phyloP scores from a whole-genome alignment of 2,329 filamentous ascomycete genomes.

The Fulvia fulva region DNA sequence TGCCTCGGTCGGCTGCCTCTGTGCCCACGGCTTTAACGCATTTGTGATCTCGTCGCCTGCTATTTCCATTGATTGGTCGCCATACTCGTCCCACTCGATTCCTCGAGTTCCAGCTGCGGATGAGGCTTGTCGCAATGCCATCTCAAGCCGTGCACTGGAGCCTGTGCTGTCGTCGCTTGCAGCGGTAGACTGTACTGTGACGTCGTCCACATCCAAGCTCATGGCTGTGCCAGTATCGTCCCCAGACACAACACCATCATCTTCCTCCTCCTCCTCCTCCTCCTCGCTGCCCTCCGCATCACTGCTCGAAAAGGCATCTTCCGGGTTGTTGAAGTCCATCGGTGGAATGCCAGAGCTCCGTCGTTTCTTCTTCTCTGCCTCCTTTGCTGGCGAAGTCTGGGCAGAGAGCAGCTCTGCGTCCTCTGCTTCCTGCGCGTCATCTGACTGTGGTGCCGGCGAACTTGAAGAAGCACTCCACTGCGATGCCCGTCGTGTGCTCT shows the following conservation, averaged over 20 bases:
- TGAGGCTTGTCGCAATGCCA: slow-evolving; percentile 71
- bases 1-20: slow-evolving; percentile 33
- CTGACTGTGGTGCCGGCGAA: slow-evolving; percentile 39
- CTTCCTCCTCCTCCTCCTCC: slow-evolving; percentile 56
- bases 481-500: slow-evolving; percentile 71
- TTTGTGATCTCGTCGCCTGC: slow-evolving; percentile 67
- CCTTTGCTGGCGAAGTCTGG: slow-evolving; percentile 44
- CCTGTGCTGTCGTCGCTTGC: slow-evolving; percentile 51
- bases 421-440: slow-evolving; percentile 56
- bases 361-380: slow-evolving; percentile 60
- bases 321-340: slow-evolving; percentile 61
- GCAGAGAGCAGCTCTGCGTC: slow-evolving; percentile 15
- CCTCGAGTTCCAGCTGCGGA: slow-evolving; percentile 69
- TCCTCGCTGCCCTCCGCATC: slow-evolving; percentile 54
- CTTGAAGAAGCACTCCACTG: slow-evolving; percentile 44
- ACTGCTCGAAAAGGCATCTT: slow-evolving; percentile 67
- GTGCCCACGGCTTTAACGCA: slow-evolving; percentile 69
- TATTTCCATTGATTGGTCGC: slow-evolving; percentile 51
- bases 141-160: slow-evolving; percentile 71
- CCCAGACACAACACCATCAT: slow-evolving; percentile 44
- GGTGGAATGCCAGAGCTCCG: slow-evolving; percentile 65
- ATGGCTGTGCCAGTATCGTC: slow-evolving; percentile 76
- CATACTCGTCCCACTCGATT: slow-evolving; percentile 56
- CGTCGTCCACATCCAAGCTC: slow-evolving; percentile 65
- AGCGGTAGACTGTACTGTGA: slow-evolving; percentile 33